Evolutionary conservation across 1,284 basidiomycete genomes (phyloP).

Genomic region (Rhodotorula sp.): DNA sequence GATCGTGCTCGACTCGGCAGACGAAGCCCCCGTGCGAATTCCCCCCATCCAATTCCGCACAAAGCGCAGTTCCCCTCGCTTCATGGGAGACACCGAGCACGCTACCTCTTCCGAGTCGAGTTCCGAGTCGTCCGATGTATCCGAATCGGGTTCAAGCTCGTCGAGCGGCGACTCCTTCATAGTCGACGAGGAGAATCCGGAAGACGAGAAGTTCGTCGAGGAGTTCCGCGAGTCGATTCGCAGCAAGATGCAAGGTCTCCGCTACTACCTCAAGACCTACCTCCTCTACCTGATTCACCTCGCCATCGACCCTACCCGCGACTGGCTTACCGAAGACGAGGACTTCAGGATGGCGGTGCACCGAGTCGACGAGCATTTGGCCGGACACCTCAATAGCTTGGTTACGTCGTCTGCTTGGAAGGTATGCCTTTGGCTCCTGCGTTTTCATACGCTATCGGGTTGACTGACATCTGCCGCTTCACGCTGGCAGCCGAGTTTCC

Average conservation of each 20-base stretch:
- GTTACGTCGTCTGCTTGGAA: conserved; percentile 28
- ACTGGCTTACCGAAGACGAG: conserved; percentile 21
- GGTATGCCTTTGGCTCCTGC: neutral
- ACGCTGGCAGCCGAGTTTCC: conserved; percentile 14
- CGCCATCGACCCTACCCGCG: conserved; percentile 25
- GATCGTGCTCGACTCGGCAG: conserved; percentile 22
- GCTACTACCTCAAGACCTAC: conserved; percentile 29
- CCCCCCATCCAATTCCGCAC: too few relatives aligned
- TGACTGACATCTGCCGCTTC: neutral
- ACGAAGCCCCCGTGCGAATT: conserved; percentile 1
- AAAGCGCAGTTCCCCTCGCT: neutral
- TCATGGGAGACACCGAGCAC: neutral
- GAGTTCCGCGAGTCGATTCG: conserved; percentile 10
- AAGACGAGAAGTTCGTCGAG: neutral
- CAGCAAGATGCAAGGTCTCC: conserved; percentile 12
- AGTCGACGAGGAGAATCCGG: conserved; percentile 2
- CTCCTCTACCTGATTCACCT: conserved; percentile 22
- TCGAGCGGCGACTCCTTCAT: conserved; percentile 12
- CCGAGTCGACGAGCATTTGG: neutral
- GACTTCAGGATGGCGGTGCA: conserved; percentile 14
- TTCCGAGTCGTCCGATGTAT: neutral
- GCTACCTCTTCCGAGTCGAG: neutral
- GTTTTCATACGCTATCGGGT: neutral
- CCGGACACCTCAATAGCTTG: neutral
- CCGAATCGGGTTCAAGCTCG: neutral